Evolutionary conservation across 31 red algal species (phyloP).

Genomic region (Odonthalia washingtoniensis): DNA sequence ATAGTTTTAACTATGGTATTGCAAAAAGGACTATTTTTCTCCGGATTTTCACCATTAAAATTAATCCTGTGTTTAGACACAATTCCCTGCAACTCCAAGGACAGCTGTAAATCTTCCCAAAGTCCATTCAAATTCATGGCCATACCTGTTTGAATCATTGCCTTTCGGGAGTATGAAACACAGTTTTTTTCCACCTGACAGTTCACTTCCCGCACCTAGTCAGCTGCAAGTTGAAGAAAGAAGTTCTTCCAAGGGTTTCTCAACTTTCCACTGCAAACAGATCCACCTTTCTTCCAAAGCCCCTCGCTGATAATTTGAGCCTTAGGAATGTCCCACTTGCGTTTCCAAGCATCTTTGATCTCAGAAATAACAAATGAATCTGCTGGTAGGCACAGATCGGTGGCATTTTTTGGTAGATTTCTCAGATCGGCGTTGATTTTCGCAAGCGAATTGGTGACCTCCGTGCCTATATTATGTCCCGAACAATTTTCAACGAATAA

Average conservation of each 20-base stretch:
- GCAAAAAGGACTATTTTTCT: too few relatives aligned
- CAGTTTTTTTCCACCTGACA: not conserved
- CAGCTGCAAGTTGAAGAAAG: constrained; percentile 16
- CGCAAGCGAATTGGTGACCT: not conserved
- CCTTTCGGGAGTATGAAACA: not conserved
- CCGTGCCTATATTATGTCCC: not conserved
- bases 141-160: constrained; percentile 22
- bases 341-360: not conserved
- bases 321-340: constrained; percentile 12
- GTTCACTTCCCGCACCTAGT: constrained; percentile 1
- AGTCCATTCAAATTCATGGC: constrained; percentile 1
- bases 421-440: constrained; percentile 15
- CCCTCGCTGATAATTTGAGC: constrained; percentile 14
- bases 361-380: not conserved
- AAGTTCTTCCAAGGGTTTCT: not conserved
- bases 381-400: not conserved
- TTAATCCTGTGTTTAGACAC: not conserved
- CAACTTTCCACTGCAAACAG: not conserved
- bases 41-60: constrained; percentile 18
- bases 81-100: not conserved
- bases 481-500: not conserved
- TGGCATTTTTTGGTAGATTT: not conserved
- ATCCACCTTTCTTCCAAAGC: constrained; percentile 18
- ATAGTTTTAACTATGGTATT: too few relatives aligned
- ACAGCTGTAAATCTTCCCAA: not conserved